phyloP scores from a whole-genome alignment of 345 rosid species.

The Sonneratia alba region DNA sequence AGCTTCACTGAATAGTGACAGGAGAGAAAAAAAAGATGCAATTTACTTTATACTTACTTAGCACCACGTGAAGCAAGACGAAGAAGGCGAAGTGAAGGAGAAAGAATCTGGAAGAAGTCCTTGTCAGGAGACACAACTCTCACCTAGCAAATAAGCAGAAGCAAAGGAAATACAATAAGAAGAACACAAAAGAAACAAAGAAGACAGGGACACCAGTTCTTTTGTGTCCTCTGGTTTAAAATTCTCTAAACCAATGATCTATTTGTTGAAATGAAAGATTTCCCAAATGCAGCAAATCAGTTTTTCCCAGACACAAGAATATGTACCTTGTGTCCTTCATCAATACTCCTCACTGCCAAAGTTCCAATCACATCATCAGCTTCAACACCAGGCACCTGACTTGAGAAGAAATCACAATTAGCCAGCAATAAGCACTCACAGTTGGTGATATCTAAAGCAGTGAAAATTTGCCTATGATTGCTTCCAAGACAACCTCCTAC shows the following conservation, averaged over 20 bases:
- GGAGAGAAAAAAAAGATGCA: neutral
- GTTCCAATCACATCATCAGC: constrained; percentile 99
- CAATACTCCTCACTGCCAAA: constrained; percentile 73
- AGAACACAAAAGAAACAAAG: neutral
- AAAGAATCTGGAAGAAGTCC: constrained; percentile 95
- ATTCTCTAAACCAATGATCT: neutral
- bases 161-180: constrained; percentile 7
- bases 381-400: constrained; percentile 95
- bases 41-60: constrained; percentile 44
- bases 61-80: constrained; percentile 85
- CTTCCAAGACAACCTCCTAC: too few species aligned
- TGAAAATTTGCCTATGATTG: too few species aligned
- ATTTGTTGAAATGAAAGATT: neutral
- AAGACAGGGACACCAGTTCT: neutral
- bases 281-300: neutral
- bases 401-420: constrained; percentile 20
- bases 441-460: neutral
- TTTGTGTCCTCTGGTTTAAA: neutral
- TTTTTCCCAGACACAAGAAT: neutral
- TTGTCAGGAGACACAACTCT: constrained; percentile 97
- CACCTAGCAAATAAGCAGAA: constrained; percentile 39
- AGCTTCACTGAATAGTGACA: neutral
- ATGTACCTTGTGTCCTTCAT: constrained; percentile 66
- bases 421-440: constrained; percentile 7
- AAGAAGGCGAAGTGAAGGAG: constrained; percentile 88